Conservation (phyloP, 1,284 basidiomycete species). For the Mycosarcoma mackinlayi region DNA sequence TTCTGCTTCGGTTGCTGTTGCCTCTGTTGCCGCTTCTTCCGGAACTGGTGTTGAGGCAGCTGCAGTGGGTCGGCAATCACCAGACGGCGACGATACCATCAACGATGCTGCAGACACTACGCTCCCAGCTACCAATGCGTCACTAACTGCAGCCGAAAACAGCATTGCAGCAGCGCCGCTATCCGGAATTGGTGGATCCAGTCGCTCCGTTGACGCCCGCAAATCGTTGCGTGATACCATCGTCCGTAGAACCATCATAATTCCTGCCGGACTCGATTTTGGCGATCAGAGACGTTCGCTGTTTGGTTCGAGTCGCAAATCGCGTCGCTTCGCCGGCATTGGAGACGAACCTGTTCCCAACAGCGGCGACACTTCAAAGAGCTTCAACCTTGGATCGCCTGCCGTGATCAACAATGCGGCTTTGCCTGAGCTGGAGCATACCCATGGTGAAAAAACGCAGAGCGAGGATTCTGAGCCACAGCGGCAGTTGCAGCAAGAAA, state of each 20-base stretch:
- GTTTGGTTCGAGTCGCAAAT: constrained; percentile 42
- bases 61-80: not conserved
- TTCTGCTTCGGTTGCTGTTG: not conserved
- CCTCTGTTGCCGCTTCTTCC: not conserved
- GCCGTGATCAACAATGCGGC: not conserved
- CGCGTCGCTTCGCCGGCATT: constrained; percentile 27
- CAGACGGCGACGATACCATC: constrained; percentile 1
- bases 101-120: constrained; percentile 4
- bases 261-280: constrained; percentile 40
- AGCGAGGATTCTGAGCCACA: not conserved
- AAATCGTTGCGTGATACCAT: constrained; percentile 59
- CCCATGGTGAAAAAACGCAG: not conserved
- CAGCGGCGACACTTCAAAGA: not conserved
- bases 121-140: not conserved
- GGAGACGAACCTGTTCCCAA: constrained; percentile 35
- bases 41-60: not conserved
- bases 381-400: not conserved
- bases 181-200: too few species aligned
- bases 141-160: not conserved
- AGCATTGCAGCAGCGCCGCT: not conserved
- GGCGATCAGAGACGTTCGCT: constrained; percentile 45
- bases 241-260: constrained; percentile 61
- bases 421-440: not conserved
- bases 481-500: not conserved
- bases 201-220: constrained; percentile 10